These are phyloP conservation scores for Venturia asperata DNA, from an alignment of 2,329 filamentous ascomycete species.

Conservation along the genomic window DNA sequence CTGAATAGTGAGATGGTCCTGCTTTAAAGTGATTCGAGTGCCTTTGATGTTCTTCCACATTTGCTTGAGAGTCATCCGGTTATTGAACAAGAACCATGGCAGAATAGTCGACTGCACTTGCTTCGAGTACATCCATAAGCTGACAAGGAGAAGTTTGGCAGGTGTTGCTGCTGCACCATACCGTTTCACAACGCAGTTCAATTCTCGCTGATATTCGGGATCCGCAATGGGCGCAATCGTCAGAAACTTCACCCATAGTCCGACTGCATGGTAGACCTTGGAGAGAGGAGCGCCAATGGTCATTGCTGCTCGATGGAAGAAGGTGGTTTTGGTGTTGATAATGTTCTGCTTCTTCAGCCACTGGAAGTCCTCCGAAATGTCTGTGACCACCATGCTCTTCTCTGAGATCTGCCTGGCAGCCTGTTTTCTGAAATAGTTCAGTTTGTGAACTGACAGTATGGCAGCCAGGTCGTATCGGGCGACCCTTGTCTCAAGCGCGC, in stretches of 20 bases:
- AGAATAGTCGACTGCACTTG: constrained; percentile 38
- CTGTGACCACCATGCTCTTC: constrained; percentile 14
- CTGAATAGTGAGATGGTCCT: constrained; percentile 41
- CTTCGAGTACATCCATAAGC: constrained; percentile 44
- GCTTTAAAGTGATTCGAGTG: constrained; percentile 42
- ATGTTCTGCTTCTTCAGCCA: constrained; percentile 16
- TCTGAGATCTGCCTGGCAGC: constrained; percentile 5
- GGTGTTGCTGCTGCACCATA: constrained; percentile 33
- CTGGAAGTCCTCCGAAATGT: constrained; percentile 17
- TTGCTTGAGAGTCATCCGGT: constrained; percentile 41
- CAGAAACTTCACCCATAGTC: constrained; percentile 42
- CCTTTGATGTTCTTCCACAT: constrained; percentile 45
- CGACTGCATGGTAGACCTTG: constrained; percentile 37
- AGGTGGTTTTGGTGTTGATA: constrained; percentile 27
- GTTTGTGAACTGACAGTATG: constrained; percentile 30
- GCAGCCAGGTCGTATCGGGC: constrained; percentile 45
- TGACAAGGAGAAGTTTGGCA: constrained; percentile 37
- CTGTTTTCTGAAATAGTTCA: constrained; percentile 27
- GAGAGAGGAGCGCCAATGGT: constrained; percentile 22
- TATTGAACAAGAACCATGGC: constrained; percentile 44
- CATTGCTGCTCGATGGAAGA: constrained; percentile 23
- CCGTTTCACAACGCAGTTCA: constrained; percentile 38
- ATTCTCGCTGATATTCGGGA: constrained; percentile 45
- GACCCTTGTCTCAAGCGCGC: constrained; percentile 35
- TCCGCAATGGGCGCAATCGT: constrained; percentile 46